phyloP scores from a whole-genome alignment of 148 eudicot species.

The Gaultheria prostrata region DNA sequence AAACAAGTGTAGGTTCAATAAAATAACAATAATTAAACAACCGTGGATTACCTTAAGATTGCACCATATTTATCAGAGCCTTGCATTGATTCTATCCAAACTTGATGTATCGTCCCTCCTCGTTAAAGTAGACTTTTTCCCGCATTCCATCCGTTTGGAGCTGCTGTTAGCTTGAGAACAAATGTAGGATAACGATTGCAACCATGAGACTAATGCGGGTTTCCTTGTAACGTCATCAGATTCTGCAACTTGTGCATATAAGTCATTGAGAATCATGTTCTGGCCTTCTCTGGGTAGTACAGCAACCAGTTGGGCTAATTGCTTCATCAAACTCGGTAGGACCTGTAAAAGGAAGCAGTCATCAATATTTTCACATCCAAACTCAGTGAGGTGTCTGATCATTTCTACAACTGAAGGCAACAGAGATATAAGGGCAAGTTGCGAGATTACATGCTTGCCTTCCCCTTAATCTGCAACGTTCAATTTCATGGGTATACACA shows the following conservation, averaged over 20 bases:
- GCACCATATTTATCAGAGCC: constrained; percentile 34
- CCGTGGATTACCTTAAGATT: constrained; percentile 12
- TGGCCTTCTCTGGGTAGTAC: constrained; percentile 63
- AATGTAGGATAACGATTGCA: constrained; percentile 80
- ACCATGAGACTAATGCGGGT: constrained; percentile 82
- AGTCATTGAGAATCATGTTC: constrained; percentile 58
- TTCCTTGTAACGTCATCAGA: constrained; percentile 92
- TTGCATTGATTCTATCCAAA: constrained; percentile 39
- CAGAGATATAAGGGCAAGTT: background rate
- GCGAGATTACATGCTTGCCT: background rate
- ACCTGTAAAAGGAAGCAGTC: constrained; percentile 44
- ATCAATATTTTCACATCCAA: constrained; percentile 2
- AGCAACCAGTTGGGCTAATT: constrained; percentile 57
- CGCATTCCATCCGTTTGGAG: constrained; percentile 20
- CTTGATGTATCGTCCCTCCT: constrained; percentile 24
- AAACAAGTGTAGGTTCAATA: background rate
- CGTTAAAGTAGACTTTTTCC: constrained; percentile 23
- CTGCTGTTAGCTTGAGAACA: constrained; percentile 48
- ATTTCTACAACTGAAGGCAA: background rate
- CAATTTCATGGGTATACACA: background rate
- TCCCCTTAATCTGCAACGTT: background rate
- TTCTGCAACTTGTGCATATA: constrained; percentile 79
- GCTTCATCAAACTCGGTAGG: constrained; percentile 80
- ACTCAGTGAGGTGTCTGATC: background rate
- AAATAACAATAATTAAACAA: constrained; percentile 10